Evolutionary conservation across 345 rosid genomes (phyloP).

Genomic region (Citrus sp.): DNA sequence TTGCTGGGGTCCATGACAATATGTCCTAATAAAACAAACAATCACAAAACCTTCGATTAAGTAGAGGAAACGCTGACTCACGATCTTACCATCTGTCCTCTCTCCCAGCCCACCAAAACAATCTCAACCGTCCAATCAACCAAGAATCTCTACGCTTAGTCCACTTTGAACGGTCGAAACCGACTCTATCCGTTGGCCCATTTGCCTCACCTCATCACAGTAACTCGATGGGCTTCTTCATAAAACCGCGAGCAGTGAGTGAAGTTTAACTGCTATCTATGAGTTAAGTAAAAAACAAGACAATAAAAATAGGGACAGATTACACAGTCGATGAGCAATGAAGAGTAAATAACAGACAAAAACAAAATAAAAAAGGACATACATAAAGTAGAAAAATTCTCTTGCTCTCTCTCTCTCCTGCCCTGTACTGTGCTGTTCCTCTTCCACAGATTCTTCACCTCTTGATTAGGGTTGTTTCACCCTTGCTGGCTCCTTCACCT

Average conservation of each 20-base stretch:
- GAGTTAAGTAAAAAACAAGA: not conserved
- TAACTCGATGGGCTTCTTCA: not conserved
- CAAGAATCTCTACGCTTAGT: not conserved
- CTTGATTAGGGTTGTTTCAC: constrained; percentile 21
- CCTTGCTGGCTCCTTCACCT: not conserved
- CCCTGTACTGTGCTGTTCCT: constrained; percentile 3
- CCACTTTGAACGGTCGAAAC: constrained; percentile 9
- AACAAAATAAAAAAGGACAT: not conserved
- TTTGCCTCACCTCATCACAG: not conserved
- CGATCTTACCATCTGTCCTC: not conserved
- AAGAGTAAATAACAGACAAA: not conserved
- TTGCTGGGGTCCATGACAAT: too few species aligned
- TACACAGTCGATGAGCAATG: not conserved
- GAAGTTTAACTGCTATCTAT: not conserved
- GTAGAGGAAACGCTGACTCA: too few species aligned
- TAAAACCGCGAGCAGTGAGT: not conserved
- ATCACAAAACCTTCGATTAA: too few species aligned
- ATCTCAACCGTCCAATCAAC: not conserved
- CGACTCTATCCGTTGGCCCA: not conserved
- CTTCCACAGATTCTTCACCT: constrained; percentile 23
- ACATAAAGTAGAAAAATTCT: constrained; percentile 23
- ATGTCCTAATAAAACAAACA: too few species aligned
- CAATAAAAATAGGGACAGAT: not conserved
- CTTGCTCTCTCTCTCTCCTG: constrained; percentile 16
- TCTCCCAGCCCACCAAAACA: not conserved